Evolutionary conservation across 495 filamentous ascomycete genomes (phyloP), one percentile per base, ranked within the genome.

Genomic region (Penicilliopsis zonata): DNA sequence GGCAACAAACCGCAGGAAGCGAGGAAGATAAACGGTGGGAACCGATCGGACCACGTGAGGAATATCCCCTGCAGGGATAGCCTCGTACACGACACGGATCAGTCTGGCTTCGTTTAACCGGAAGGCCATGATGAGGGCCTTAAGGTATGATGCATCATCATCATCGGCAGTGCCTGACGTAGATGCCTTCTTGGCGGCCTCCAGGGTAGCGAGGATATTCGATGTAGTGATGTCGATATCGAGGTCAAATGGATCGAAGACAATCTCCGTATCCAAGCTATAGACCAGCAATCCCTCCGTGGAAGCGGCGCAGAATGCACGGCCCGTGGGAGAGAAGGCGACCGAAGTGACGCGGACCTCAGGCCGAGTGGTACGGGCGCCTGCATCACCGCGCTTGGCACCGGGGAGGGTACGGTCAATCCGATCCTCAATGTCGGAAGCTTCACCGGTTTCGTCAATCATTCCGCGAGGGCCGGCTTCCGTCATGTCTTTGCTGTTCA

Each of bases 121-220:
- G 67, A 98, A 96, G 1, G 87, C 82, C 88, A 96, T 95, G 35
- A 94, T 78, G 2, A 98, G 62, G 1, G 90, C 90, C 56, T 86
- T 93, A 20, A 95, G 67, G 58, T 79, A 94, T 23, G 92, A 82
- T 42, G 70, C 70, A 31, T 87, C 74, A 31, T 87, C 74, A 9
- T 57, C 50, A 31, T 57, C 53, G 18, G 44, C 37, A 8, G 47
- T 44, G 30, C 47, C 40, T 4, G 50, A 38, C n/a, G 36, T 45
- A 10, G 49, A 33, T 5, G 59, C 50, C 16, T 42, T 32, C 41
- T 57, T 56, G 13, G 56, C 53, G 10, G 46, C 54, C 26, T 76
- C 67, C n/a, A 95, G 65, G 6, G 82, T 78, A 7, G 73, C 65
- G 1, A 94, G 59, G 3, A 85, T 94, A 18, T 69, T 80, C 2